A percentile compares a stretch with the other conserved stretches of the same genome.
phyloP scores from a whole-genome alignment of 306 rosid species.

The Oxytropis ochrocephala region DNA sequence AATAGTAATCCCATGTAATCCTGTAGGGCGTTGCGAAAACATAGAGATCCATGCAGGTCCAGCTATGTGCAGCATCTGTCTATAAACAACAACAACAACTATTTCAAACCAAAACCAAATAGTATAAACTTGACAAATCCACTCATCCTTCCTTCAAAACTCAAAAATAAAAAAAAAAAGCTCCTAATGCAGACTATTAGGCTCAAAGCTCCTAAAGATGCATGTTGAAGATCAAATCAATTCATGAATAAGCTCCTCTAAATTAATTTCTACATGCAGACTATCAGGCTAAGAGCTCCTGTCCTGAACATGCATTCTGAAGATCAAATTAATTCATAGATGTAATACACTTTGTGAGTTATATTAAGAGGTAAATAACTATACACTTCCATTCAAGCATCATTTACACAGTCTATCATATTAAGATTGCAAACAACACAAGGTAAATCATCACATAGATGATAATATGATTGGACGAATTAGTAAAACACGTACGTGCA shows the following conservation, averaged over 20 bases:
- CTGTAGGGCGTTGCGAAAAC: conserved; percentile 90
- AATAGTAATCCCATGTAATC: conserved; percentile 92
- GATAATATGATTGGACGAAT: no score
- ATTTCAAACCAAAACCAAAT: neutral
- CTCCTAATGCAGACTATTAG: neutral
- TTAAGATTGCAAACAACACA: neutral
- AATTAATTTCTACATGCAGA: neutral
- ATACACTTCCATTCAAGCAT: neutral
- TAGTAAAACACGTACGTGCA: neutral
- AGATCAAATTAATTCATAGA: neutral
- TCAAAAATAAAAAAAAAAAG: neutral
- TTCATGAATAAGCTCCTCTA: neutral
- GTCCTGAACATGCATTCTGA: neutral
- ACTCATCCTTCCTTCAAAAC: no score
- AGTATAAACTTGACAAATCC: neutral
- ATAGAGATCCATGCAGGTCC: conserved; percentile 92
- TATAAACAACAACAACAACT: conserved; percentile 17
- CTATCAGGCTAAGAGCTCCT: neutral
- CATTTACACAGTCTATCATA: neutral
- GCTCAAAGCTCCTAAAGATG: neutral
- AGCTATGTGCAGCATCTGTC: conserved; percentile 86
- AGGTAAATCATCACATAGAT: no score
- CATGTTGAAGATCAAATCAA: neutral
- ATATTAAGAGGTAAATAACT: neutral
- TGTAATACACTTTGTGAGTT: neutral